A percentile compares a stretch with the other conserved stretches of the same genome.
Conservation (phyloP, 805 yeast genomes). For the Hemisphaericaspora nanyangensis region DNA sequence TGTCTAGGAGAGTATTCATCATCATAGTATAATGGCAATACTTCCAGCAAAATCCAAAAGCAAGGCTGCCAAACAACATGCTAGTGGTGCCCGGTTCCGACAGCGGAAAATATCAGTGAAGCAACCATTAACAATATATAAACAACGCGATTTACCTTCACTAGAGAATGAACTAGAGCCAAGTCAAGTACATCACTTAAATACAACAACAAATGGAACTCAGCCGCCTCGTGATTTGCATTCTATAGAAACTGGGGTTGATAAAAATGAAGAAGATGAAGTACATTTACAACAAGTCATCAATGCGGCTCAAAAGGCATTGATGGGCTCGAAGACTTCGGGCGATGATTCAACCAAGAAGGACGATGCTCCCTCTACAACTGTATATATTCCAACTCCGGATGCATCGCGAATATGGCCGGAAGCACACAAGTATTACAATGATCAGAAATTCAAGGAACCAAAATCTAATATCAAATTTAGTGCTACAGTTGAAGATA, state of each 20-base stretch:
- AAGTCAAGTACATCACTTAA: slow-evolving; percentile 39
- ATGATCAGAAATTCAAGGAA: slow-evolving; percentile 53
- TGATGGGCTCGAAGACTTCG: slow-evolving; percentile 32
- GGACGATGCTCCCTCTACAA: slow-evolving; percentile 8
- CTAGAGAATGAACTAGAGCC: slow-evolving; percentile 52
- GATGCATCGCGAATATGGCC: slow-evolving; percentile 84
- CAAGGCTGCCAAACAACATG: slow-evolving; percentile 14
- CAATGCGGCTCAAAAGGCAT: slow-evolving; percentile 68
- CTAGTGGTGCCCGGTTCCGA: slow-evolving; percentile 74
- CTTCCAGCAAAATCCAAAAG: slow-evolving; percentile 34
- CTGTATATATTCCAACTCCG: slow-evolving; percentile 90
- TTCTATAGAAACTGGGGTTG: slow-evolving; percentile 95
- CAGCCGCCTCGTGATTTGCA: slow-evolving; percentile 83
- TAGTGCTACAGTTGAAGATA: slow-evolving; percentile 95
- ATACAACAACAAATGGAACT: slow-evolving; percentile 38
- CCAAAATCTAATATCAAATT: slow-evolving; percentile 83
- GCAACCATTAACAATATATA: slow-evolving; percentile 73
- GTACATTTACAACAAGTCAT: slow-evolving; percentile 92
- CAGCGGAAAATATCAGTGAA: slow-evolving; percentile 94
- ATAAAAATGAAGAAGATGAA: slow-evolving; percentile 95
- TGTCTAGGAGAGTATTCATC: too few species aligned
- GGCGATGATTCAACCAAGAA: slow-evolving; percentile 32
- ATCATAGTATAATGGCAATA: slow-evolving; percentile 35
- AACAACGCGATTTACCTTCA: slow-evolving; percentile 77
- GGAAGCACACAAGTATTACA: slow-evolving; percentile 71